These are phyloP conservation scores for Scheffersomyces illinoinensis DNA, from an alignment of 1,139 yeast genomes.

Conservation along the genomic window DNA sequence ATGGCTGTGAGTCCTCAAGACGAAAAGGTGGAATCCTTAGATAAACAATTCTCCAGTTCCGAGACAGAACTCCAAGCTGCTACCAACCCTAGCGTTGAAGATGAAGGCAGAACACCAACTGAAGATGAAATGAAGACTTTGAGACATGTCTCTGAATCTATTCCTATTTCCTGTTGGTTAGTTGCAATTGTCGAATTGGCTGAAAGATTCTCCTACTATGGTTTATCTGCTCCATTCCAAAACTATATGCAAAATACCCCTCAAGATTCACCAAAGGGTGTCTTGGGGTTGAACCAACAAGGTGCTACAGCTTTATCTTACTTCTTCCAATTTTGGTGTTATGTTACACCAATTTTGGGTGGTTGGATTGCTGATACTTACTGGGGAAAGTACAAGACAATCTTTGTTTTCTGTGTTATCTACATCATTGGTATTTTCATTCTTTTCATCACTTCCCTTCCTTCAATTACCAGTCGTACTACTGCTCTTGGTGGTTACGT, in stretches of 20 bases:
- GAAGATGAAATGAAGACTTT: constrained; percentile 39
- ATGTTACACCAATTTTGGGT: constrained; percentile 76
- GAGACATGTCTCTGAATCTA: constrained; percentile 41
- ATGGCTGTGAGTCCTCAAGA: background rate
- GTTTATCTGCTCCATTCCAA: constrained; percentile 73
- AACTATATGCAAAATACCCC: constrained; percentile 69
- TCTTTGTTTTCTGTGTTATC: constrained; percentile 57
- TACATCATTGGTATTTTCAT: constrained; percentile 66
- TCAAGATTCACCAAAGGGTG: constrained; percentile 54
- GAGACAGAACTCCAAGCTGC: background rate
- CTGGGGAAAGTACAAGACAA: constrained; percentile 72
- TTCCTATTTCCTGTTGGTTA: constrained; percentile 58
- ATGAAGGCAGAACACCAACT: constrained; percentile 34
- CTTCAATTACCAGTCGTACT: constrained; percentile 52
- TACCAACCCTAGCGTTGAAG: constrained; percentile 8
- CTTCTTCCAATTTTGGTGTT: constrained; percentile 82
- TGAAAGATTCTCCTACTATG: constrained; percentile 84
- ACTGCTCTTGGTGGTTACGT: constrained; percentile 54
- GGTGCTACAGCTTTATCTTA: constrained; percentile 77
- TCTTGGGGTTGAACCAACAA: constrained; percentile 58
- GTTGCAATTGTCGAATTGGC: constrained; percentile 80
- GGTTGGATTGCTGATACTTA: constrained; percentile 76
- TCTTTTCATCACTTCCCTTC: constrained; percentile 71
- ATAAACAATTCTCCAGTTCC: background rate
- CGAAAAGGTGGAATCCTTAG: background rate